Evolutionary conservation across 352 stramenopile genomes (phyloP).

Genomic region (Phytophthora rubi): DNA sequence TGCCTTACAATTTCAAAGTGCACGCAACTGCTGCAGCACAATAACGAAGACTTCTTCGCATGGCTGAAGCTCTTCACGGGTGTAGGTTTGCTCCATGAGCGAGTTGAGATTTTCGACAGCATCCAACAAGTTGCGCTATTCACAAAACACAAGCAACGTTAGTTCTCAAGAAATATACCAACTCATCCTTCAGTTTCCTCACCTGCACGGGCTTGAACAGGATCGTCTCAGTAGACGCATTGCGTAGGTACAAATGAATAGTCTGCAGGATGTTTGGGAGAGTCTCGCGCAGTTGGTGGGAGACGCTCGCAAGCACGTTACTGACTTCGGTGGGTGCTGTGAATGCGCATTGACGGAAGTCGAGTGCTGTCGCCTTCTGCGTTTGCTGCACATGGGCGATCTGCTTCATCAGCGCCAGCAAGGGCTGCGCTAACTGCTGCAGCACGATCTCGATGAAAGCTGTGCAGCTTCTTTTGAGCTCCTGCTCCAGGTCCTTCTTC

Average conservation of each 20-base stretch:
- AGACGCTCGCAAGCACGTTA: constrained; percentile 55
- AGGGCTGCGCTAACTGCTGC: constrained; percentile 59
- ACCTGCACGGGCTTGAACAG: constrained; percentile 88
- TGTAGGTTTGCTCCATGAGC: constrained; percentile 70
- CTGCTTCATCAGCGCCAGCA: constrained; percentile 74
- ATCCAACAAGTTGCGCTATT: constrained; percentile 71
- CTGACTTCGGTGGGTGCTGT: constrained; percentile 45
- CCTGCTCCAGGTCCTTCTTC: constrained; percentile 80
- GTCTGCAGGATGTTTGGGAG: constrained; percentile 57
- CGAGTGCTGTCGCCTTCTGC: constrained; percentile 40
- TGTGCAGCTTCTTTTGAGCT: constrained; percentile 84
- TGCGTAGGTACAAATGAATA: constrained; percentile 81
- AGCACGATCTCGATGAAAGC: constrained; percentile 80
- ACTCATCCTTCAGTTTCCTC: background rate
- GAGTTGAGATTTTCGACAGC: constrained; percentile 66
- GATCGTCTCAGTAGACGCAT: constrained; percentile 81
- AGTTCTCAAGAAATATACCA: background rate
- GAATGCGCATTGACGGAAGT: constrained; percentile 58
- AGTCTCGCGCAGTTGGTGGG: constrained; percentile 44
- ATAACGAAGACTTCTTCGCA: constrained; percentile 49
- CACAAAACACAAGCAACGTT: background rate
- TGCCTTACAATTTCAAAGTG: constrained; percentile 33
- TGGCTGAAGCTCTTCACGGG: constrained; percentile 46
- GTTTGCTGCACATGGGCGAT: constrained; percentile 56
- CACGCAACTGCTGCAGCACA: constrained; percentile 56